Evolutionary conservation across 331 rosid genomes (phyloP).

Genomic region (Malus hybrid): DNA sequence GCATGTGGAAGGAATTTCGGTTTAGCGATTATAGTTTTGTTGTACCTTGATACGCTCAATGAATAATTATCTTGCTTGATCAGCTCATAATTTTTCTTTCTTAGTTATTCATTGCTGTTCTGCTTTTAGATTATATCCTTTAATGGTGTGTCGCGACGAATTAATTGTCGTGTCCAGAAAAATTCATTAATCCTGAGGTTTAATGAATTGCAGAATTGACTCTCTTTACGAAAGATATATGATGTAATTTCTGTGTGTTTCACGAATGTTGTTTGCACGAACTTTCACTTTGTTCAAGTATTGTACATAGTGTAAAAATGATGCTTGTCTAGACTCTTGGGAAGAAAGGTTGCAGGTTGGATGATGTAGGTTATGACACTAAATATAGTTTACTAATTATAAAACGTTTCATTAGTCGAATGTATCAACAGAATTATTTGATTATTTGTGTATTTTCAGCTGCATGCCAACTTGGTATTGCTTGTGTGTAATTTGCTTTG

Average conservation of each 20-base stretch:
- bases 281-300: neutral
- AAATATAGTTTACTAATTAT: too few species aligned
- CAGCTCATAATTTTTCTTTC: too few species aligned
- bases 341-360: neutral
- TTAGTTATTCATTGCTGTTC: neutral
- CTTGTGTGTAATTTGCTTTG: too few species aligned
- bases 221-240: neutral
- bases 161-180: too few species aligned
- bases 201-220: neutral
- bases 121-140: neutral
- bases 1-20: constrained; percentile 24
- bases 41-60: constrained; percentile 21
- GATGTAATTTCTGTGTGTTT: neutral
- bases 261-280: neutral
- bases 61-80: neutral
- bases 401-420: too few species aligned
- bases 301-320: neutral
- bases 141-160: too few species aligned
- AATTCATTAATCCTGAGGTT: too few species aligned
- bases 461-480: too few species aligned
- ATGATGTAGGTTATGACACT: too few species aligned
- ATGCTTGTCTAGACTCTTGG: too few species aligned
- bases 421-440: too few species aligned
- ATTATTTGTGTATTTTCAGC: too few species aligned
- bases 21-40: constrained; percentile 12